Conservation (phyloP, 495 filamentous ascomycete species). For the Aspergillus haitiensis region DNA sequence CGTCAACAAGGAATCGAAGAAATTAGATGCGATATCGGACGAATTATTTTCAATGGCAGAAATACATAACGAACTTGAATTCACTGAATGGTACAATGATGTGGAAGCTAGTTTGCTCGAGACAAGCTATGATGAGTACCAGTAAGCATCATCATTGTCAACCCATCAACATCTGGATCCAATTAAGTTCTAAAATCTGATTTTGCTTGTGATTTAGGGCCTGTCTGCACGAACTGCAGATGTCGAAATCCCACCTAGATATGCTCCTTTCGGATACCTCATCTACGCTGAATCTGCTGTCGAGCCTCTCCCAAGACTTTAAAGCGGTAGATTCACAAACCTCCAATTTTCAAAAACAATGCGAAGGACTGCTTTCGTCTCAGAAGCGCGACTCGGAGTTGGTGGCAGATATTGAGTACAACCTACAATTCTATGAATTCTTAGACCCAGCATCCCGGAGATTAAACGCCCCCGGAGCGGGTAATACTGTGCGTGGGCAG, state of each 20-base stretch:
- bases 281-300: conserved; percentile 69
- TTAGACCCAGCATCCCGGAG: conserved; percentile 85
- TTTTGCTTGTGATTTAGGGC: conserved; percentile 45
- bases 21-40: conserved; percentile 30
- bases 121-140: conserved; percentile 81
- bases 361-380: conserved; percentile 77
- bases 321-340: conserved; percentile 84
- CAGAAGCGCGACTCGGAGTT: conserved; percentile 73
- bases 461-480: conserved; percentile 88
- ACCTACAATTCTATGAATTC: conserved; percentile 87
- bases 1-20: conserved; percentile 28
- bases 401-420: conserved; percentile 77
- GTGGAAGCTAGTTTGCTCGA: conserved; percentile 68
- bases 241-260: conserved; percentile 77
- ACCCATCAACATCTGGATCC: neutral
- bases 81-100: conserved; percentile 60
- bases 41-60: conserved; percentile 27
- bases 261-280: conserved; percentile 75
- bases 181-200: conserved; percentile 17
- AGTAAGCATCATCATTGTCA: conserved; percentile 52
- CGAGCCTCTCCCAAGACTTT: conserved; percentile 78
- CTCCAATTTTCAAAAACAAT: conserved; percentile 84
- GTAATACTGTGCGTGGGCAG: conserved; percentile 74
- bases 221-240: conserved; percentile 74
- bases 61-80: conserved; percentile 56